Evolutionary conservation across 208 protist genomes (phyloP), one percentile per base, ranked within the genome.

Genomic region (Trypanosoma lewisi): DNA sequence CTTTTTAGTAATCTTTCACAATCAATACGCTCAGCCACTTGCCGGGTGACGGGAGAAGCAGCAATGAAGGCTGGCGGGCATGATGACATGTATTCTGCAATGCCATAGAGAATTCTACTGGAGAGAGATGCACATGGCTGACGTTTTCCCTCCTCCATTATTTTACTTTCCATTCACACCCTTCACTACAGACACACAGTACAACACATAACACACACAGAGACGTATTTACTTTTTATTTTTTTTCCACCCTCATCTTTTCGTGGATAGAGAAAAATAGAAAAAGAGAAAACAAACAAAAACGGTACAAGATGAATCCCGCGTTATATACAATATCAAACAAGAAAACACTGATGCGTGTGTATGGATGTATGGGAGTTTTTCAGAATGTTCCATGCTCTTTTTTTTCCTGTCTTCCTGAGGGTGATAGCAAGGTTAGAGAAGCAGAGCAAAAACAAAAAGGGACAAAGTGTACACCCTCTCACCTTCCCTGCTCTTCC

Each of bases 61-160:
- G 49, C 48, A 17, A 67, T 23, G 41, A 67, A 59, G 25, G 62
- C 62, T 14, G 52, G 28, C 14, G 62, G 62, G 17, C 51, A 52
- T n/a, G 62, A 59, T 17, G 41, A 52, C 37, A 67, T 19, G 52
- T 51, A 67, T 31, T 27, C 48, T 7, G 36, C 33, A 16, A 64
- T 44, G 37, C 50, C 45, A 42, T 52, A 27, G 28, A 64, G 25
- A n/a, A 66, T 12, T 9, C 37, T 36, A 27, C 25, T 23, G 14
- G 17, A 36, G 17, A 25, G 16, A 48, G 44, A 51, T 9, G 19
- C 4, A 28, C 21, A 11, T 62, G 50, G n/a, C 28, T 44, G 44
- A 54, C 50, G 31, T 47, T 55, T 19, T 57, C 1, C 17, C 25
- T 14, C 28, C 63, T 64, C 44, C 63, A 76, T 57, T 30, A n/a